Evolutionary conservation across 495 filamentous ascomycete genomes (phyloP), one percentile per base, ranked within the genome.

Genomic region (Podospora bellae-mahoneyi): DNA sequence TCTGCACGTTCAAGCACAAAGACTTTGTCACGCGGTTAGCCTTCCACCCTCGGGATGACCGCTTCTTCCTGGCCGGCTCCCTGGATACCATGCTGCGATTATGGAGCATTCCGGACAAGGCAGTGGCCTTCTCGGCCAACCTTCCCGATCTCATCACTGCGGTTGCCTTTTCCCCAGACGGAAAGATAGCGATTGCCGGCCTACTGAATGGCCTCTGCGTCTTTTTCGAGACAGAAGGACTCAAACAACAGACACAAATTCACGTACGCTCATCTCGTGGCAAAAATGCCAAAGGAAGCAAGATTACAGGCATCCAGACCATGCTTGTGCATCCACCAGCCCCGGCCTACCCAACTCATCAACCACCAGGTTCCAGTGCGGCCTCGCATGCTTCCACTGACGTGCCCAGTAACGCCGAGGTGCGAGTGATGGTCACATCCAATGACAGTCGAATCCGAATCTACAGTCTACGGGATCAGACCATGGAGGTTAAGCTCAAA

Each of bases 91-190:
- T 93, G 74, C 77, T 99, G 60, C 85, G 95, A 34, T 79, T 99
- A 13, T 99, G 95, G 95, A 97, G 92, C 69, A 99, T 99, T 65
- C 95, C 95, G 0, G 95, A 99, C 74, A 97, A 97, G 77, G 89
- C 86, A 60, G 92, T 99, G 19, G 94, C 94, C 0, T 99, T 88
- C 77, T 92, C 90, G 78, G 91, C 84, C 27, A 88, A 91, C 63
- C 80, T 94, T 2, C 90, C 92, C 0, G 95, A 97, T 70, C 88
- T 96, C 74, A 91, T 98, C 61, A 99, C 95, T 0, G 91, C 96
- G 1, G 94, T 98, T 2, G 89, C 90, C 1, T 99, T 99, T 74
- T 90, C 93, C 0, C 95, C 95, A 0, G 94, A 98, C 77, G 95
- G 95, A 7, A 91, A 90, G 72, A 90, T 90, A 58, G 89, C 92